A percentile compares a stretch with the other conserved stretches of the same genome.
phyloP scores from a whole-genome alignment of 306 rosid species.

The Clitoria ternatea region DNA sequence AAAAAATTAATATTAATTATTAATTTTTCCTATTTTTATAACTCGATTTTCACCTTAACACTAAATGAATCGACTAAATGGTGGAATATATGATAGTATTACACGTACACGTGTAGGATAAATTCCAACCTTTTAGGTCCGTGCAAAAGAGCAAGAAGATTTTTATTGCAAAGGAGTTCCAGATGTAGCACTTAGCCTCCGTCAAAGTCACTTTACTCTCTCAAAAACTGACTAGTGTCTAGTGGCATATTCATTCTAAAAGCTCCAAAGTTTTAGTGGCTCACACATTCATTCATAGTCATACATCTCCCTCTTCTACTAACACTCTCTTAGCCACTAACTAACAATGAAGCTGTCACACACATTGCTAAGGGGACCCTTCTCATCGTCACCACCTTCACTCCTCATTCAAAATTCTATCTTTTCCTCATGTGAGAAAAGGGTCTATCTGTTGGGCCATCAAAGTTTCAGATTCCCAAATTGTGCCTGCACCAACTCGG shows the following conservation, averaged over 20 bases:
- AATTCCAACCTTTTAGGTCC: neutral
- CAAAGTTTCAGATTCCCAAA: constrained; percentile 20
- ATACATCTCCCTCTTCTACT: neutral
- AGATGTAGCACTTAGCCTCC: neutral
- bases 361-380: constrained; percentile 31
- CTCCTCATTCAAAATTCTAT: constrained; percentile 5
- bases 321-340: neutral
- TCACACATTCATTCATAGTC: neutral
- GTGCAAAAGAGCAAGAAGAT: neutral
- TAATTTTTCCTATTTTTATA: too few species aligned
- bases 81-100: too few species aligned
- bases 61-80: too few species aligned
- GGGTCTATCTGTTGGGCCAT: constrained; percentile 23
- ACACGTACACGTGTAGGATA: constrained; percentile 1
- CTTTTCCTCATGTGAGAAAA: constrained; percentile 15
- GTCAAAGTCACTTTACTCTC: neutral
- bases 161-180: neutral
- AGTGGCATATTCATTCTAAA: neutral
- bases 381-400: constrained; percentile 16
- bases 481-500: constrained; percentile 33
- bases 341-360: constrained; percentile 42
- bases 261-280: neutral
- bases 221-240: neutral
- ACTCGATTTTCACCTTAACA: too few species aligned
- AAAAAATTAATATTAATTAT: too few species aligned